phyloP scores from a whole-genome alignment of 225 moss, liverwort and hornwort species.

The Physcomitrellopsis africana region DNA sequence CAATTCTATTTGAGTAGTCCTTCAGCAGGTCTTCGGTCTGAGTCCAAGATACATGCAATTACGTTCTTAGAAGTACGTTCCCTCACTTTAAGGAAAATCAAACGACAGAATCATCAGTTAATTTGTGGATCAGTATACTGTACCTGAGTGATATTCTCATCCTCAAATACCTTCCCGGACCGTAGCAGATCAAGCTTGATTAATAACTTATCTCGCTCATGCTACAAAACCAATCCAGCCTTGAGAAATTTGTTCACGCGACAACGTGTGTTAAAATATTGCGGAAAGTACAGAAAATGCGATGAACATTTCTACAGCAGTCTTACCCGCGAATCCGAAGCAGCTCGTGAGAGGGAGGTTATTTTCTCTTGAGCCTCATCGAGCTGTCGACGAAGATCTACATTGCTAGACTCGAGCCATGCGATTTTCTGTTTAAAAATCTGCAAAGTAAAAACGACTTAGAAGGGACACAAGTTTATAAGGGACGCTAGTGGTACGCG shows the following conservation, averaged over 20 bases:
- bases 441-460: constrained; percentile 33
- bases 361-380: constrained; percentile 64
- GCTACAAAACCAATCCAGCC: constrained; percentile 29
- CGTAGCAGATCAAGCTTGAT: constrained; percentile 77
- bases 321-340: constrained; percentile 69
- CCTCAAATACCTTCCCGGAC: constrained; percentile 72
- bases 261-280: background rate
- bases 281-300: too few species aligned
- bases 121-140: background rate
- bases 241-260: background rate
- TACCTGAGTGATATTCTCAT: constrained; percentile 63
- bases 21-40: constrained; percentile 69
- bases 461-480: too few species aligned
- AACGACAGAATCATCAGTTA: background rate
- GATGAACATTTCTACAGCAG: background rate
- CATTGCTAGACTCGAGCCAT: constrained; percentile 85
- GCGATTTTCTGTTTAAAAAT: constrained; percentile 83
- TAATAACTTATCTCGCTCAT: constrained; percentile 67
- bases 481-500: too few species aligned
- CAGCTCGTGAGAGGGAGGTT: constrained; percentile 44
- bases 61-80: constrained; percentile 6
- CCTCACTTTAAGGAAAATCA: too few species aligned
- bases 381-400: constrained; percentile 75
- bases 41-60: background rate
- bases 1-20: constrained; percentile 69